Conservation (phyloP, 208 protist species). For the Spongospora subterranea region DNA sequence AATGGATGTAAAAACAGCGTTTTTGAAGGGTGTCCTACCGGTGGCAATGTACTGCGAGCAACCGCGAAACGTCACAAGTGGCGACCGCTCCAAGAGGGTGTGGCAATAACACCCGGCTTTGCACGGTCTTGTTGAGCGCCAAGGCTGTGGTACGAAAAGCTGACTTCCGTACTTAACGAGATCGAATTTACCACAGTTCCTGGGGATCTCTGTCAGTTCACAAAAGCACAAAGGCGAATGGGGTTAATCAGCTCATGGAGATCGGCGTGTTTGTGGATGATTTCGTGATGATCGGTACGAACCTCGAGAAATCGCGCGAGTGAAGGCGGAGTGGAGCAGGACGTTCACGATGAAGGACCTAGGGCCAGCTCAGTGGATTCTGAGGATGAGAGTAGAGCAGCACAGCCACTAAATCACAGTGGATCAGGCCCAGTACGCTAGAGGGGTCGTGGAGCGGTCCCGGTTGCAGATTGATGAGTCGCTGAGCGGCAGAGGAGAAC, state of each 20-base stretch:
- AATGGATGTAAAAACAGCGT: background rate
- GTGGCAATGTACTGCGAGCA: background rate
- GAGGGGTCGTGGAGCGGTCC: background rate
- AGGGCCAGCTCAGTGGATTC: background rate
- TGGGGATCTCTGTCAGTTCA: background rate
- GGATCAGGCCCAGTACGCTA: background rate
- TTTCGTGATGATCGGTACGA: background rate
- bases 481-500: background rate
- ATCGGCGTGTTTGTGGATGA: background rate
- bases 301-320: background rate
- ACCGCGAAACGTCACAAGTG: background rate
- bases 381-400: background rate
- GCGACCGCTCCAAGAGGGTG: background rate
- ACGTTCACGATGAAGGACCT: background rate
- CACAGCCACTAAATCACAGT: background rate
- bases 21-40: background rate
- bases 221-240: background rate
- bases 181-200: background rate
- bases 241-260: background rate
- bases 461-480: background rate
- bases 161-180: background rate
- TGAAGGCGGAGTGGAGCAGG: background rate
- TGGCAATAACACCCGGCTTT: background rate
- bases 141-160: background rate
- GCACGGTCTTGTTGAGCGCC: background rate